These are phyloP conservation scores for Annulohypoxylon nitens DNA, from an alignment of 495 filamentous ascomycete species.

Conservation along the genomic window DNA sequence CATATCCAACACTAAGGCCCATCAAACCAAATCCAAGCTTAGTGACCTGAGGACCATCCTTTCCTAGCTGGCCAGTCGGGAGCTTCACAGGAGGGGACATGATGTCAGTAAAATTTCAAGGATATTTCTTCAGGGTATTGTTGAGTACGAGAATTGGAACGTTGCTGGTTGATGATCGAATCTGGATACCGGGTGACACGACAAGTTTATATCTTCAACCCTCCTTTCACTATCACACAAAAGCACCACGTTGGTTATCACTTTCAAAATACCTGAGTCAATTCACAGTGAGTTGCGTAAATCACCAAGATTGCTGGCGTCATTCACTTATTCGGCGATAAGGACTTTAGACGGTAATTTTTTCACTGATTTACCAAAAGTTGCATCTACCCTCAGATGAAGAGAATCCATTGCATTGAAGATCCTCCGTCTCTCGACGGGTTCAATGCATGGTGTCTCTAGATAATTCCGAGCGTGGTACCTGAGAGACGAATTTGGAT, in stretches of 20 bases:
- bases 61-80: slow-evolving; percentile 61
- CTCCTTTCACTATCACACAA: neutral
- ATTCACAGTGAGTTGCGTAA: neutral
- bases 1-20: slow-evolving; percentile 66
- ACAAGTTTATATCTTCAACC: slow-evolving; percentile 22
- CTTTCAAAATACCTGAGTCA: neutral
- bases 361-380: neutral
- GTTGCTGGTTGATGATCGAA: neutral
- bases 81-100: slow-evolving; percentile 35
- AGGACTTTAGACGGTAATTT: neutral
- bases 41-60: slow-evolving; percentile 66
- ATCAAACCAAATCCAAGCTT: slow-evolving; percentile 68
- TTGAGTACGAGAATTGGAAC: neutral
- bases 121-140: neutral
- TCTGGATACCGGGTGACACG: neutral
- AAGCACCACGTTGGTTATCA: neutral
- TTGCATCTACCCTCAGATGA: neutral
- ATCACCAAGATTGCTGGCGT: neutral
- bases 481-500: neutral
- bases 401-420: neutral
- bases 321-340: slow-evolving; percentile 6
- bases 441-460: neutral
- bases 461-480: slow-evolving; percentile 3
- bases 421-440: neutral
- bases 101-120: neutral